A percentile compares a stretch with the other conserved stretches of the same genome.
Evolutionary conservation across 2,329 filamentous ascomycete genomes (phyloP).

Genomic region (Elsinoe batatas): DNA sequence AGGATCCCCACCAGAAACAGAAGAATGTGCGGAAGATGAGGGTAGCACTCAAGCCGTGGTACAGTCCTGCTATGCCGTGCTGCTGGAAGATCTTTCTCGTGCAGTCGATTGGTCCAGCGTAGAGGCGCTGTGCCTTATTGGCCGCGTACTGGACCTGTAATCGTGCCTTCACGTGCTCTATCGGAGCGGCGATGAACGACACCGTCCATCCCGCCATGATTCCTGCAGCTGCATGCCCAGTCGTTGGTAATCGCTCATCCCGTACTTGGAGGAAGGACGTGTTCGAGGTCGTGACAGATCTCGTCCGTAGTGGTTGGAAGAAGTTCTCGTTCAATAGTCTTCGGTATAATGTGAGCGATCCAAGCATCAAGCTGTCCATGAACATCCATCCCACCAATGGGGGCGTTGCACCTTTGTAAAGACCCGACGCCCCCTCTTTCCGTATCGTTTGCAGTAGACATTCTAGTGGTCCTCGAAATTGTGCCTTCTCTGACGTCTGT

Average conservation of each 20-base stretch:
- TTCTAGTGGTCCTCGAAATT: slow-evolving; percentile 78
- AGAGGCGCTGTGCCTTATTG: slow-evolving; percentile 64
- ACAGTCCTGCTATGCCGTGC: slow-evolving; percentile 73
- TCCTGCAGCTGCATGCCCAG: slow-evolving; percentile 82
- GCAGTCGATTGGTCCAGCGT: slow-evolving; percentile 82
- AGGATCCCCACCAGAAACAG: slow-evolving; percentile 97
- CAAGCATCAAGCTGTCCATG: slow-evolving; percentile 91
- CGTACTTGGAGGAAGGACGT: slow-evolving; percentile 21
- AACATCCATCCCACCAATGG: slow-evolving; percentile 97
- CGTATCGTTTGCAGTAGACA: slow-evolving; percentile 76
- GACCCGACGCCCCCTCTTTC: slow-evolving; percentile 71
- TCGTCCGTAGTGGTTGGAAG: slow-evolving; percentile 47
- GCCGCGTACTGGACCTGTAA: slow-evolving; percentile 90
- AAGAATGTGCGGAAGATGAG: slow-evolving; percentile 86
- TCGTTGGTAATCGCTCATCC: slow-evolving; percentile 52
- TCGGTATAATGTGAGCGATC: slow-evolving; percentile 82
- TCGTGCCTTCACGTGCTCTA: slow-evolving; percentile 90
- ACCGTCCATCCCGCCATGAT: slow-evolving; percentile 82
- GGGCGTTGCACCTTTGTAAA: slow-evolving; percentile 85
- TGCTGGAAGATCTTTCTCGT: slow-evolving; percentile 51
- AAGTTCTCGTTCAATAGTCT: slow-evolving; percentile 71
- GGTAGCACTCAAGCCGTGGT: slow-evolving; percentile 76
- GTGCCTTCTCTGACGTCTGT: slow-evolving; percentile 67
- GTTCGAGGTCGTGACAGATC: slow-evolving; percentile 17
- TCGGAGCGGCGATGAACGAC: slow-evolving; percentile 81